Conservation (phyloP, 345 rosid genomes). For the Sonneratia caseolaris region DNA sequence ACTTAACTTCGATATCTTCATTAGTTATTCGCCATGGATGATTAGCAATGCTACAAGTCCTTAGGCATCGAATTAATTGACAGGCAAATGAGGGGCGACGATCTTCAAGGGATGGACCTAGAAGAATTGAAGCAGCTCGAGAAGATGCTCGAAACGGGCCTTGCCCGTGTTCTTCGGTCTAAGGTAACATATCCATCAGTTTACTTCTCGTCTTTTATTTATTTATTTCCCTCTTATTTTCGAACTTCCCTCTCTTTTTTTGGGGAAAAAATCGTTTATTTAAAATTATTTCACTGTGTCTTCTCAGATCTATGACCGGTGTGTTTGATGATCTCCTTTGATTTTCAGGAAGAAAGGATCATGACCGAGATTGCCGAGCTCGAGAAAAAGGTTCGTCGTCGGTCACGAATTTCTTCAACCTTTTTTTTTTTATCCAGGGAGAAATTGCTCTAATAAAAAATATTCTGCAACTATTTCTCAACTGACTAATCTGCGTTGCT, state of each 20-base stretch:
- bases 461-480: not conserved
- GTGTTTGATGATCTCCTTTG: not conserved
- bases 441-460: not conserved
- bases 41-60: too few species aligned
- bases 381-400: conserved; percentile 35
- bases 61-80: not conserved
- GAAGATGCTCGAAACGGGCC: conserved; percentile 36
- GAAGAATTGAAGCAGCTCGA: conserved; percentile 42
- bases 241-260: not conserved
- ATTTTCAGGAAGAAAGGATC: conserved; percentile 35
- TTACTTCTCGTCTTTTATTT: too few species aligned
- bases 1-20: not conserved
- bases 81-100: conserved; percentile 51
- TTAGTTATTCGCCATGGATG: not conserved
- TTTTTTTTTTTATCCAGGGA: not conserved
- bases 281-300: not conserved
- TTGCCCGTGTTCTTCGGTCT: conserved; percentile 19
- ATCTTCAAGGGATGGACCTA: conserved; percentile 35
- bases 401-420: too few species aligned
- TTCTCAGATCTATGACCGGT: not conserved
- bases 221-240: not conserved
- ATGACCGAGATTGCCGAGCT: conserved; percentile 38
- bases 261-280: too few species aligned
- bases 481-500: not conserved
- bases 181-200: conserved; percentile 20